phyloP scores from a whole-genome alignment of 768 basidiomycete species.

The Amanita phalloides region DNA sequence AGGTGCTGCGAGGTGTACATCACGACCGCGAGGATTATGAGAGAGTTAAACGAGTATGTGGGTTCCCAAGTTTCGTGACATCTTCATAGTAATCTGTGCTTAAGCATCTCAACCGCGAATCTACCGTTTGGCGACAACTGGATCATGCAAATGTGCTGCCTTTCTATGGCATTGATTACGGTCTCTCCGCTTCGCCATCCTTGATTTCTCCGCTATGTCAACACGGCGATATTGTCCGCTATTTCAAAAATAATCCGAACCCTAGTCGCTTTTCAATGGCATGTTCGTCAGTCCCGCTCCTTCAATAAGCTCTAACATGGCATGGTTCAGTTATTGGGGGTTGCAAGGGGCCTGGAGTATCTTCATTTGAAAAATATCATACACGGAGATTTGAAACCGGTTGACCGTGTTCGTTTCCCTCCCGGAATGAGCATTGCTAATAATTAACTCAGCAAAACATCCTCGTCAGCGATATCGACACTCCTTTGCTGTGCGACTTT shows the following conservation, averaged over 20 bases:
- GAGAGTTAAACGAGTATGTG: background rate
- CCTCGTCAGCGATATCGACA: too few species aligned
- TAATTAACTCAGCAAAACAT: too few species aligned
- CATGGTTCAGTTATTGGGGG: too few species aligned
- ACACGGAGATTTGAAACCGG: background rate
- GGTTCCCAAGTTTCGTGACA: background rate
- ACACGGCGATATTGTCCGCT: too few species aligned
- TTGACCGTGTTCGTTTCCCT: background rate
- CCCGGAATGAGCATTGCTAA: too few species aligned
- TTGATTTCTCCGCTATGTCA: background rate
- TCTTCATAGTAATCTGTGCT: background rate
- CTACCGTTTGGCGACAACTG: background rate
- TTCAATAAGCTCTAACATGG: too few species aligned
- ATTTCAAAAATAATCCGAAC: background rate
- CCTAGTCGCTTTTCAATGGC: background rate
- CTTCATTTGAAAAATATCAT: background rate
- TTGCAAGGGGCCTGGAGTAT: too few species aligned
- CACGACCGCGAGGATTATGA: background rate
- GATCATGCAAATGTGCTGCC: background rate
- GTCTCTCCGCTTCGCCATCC: background rate
- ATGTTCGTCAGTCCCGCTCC: too few species aligned
- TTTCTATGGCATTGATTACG: background rate
- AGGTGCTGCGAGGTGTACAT: background rate
- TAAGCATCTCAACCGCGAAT: background rate
- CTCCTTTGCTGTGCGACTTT: too few species aligned